Evolutionary conservation across 345 rosid species (phyloP).

Genomic region (Ricinus communis): DNA sequence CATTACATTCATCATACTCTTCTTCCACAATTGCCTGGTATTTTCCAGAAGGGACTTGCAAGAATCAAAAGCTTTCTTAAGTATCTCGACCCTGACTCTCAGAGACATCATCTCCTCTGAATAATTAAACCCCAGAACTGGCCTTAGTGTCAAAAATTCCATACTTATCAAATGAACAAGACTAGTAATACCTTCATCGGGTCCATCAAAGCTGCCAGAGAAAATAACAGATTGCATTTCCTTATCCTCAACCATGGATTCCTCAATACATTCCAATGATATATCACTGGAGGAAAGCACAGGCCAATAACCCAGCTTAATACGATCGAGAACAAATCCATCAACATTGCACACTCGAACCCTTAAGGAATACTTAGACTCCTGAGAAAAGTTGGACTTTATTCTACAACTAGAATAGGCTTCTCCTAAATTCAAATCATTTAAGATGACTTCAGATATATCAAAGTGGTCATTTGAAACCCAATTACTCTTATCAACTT

Average conservation of each 20-base stretch:
- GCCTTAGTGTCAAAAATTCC: conserved; percentile 67
- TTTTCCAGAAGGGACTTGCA: conserved; percentile 73
- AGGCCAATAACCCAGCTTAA: conserved; percentile 90
- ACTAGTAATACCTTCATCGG: conserved; percentile 76
- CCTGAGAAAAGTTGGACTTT: conserved; percentile 38
- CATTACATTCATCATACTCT: conserved; percentile 86
- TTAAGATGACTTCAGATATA: conserved; percentile 72
- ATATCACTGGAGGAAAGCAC: conserved; percentile 57
- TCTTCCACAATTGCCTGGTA: conserved; percentile 75
- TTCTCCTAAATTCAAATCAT: conserved; percentile 46
- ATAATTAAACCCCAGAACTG: conserved; percentile 34
- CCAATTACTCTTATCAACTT: conserved; percentile 46
- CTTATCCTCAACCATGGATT: conserved; percentile 28
- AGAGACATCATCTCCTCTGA: conserved; percentile 46
- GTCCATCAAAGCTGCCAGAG: conserved; percentile 80
- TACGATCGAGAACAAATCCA: conserved; percentile 49
- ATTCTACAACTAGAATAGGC: conserved; percentile 38
- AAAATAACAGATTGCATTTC: conserved; percentile 45
- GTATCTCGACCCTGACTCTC: conserved; percentile 79
- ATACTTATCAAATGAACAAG: conserved; percentile 76
- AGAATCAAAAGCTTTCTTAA: conserved; percentile 61
- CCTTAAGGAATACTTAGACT: conserved; percentile 55
- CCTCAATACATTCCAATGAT: conserved; percentile 58
- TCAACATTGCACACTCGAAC: conserved; percentile 53
- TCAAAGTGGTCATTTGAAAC: conserved; percentile 59